phyloP scores from a whole-genome alignment of 345 rosid genomes.

The Schrenkiella parvula region DNA sequence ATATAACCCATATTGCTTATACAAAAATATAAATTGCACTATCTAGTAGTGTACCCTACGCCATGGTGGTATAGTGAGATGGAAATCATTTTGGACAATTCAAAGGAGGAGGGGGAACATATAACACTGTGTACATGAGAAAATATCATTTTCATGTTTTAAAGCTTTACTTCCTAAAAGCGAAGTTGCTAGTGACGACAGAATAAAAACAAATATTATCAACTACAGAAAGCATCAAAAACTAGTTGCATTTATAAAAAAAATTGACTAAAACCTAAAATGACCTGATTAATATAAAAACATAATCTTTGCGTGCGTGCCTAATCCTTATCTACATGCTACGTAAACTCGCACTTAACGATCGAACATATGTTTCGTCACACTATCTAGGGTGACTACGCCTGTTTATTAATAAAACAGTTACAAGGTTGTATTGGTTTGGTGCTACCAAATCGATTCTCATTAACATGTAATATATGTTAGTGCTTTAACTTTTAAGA shows the following conservation, averaged over 20 bases:
- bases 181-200: background rate
- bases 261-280: background rate
- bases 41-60: slow-evolving; percentile 10
- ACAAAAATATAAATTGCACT: background rate
- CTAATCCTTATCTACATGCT: background rate
- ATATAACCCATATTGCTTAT: background rate
- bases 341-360: slow-evolving; percentile 17
- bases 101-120: slow-evolving; percentile 5
- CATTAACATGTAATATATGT: background rate
- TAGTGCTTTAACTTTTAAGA: slow-evolving; percentile 5
- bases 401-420: background rate
- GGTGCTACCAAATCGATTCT: background rate
- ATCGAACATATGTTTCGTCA: slow-evolving; percentile 2
- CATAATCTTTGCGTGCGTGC: background rate
- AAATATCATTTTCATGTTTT: background rate
- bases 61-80: slow-evolving; percentile 31
- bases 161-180: background rate
- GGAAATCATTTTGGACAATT: slow-evolving; percentile 19
- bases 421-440: background rate
- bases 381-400: background rate
- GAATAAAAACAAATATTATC: background rate
- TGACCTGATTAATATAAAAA: background rate
- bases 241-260: background rate
- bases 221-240: background rate
- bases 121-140: slow-evolving; percentile 2